Conservation (phyloP, 257 asterid genomes). For the Rhazya stricta region DNA sequence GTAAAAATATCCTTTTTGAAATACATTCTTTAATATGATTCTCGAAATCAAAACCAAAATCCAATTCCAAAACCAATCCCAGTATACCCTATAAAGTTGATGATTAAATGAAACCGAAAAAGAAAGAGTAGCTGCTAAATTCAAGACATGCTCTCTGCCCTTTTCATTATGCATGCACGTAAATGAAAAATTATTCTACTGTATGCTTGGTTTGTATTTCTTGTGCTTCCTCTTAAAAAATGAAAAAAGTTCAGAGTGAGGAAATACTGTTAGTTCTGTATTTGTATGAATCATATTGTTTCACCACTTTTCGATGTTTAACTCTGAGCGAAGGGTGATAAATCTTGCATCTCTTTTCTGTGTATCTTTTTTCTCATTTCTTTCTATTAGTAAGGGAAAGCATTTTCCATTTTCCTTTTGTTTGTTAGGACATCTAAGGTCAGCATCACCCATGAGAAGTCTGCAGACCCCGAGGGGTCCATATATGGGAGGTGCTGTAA, state of each 20-base stretch:
- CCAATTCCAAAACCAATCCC: too few relatives aligned
- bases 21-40: too few relatives aligned
- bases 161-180: too few relatives aligned
- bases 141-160: not conserved
- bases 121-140: not conserved
- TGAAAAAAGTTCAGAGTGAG: not conserved
- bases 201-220: not conserved
- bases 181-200: not conserved
- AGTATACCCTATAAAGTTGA: not conserved
- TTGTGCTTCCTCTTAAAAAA: too few relatives aligned
- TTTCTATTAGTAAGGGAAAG: not conserved
- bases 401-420: not conserved
- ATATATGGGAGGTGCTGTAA: conserved; percentile 17
- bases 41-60: too few relatives aligned
- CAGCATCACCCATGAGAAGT: conserved; percentile 17
- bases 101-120: not conserved
- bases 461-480: conserved; percentile 16
- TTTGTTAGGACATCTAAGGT: conserved; percentile 16
- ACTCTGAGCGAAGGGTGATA: not conserved
- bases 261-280: not conserved
- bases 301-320: not conserved
- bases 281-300: not conserved
- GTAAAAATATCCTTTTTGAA: too few relatives aligned
- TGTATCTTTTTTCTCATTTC: not conserved
- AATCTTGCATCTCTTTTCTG: not conserved